These are phyloP conservation scores for Corymbia maculata DNA, from an alignment of 345 rosid genomes.

Conservation along the genomic window DNA sequence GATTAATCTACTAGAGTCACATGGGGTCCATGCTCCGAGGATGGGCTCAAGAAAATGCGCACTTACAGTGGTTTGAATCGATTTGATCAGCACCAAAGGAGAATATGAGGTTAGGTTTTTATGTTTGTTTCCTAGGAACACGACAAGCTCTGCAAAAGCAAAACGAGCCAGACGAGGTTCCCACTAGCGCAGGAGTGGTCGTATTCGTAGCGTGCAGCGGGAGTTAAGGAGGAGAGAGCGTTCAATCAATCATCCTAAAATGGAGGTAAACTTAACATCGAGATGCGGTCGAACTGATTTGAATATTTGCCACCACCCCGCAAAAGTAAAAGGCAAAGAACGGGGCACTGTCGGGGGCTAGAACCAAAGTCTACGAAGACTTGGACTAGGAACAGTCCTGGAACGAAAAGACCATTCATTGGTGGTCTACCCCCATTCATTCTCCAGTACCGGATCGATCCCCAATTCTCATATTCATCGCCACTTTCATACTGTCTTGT, in stretches of 20 bases:
- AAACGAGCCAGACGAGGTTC: background rate
- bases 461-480: background rate
- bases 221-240: background rate
- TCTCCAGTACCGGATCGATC: background rate
- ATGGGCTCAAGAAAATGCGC: too few relatives aligned
- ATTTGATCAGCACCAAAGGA: too few relatives aligned
- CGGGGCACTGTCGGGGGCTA: background rate
- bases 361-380: background rate
- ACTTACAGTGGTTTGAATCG: too few relatives aligned
- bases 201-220: accelerated
- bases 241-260: background rate
- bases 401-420: background rate
- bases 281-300: background rate
- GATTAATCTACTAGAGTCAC: background rate
- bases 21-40: background rate
- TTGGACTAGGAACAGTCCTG: background rate
- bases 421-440: background rate
- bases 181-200: background rate
- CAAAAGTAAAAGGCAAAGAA: background rate
- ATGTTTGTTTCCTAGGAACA: background rate
- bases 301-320: background rate
- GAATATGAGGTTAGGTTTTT: too few relatives aligned
- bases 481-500: background rate
- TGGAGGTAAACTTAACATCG: background rate
- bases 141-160: background rate